Base-by-base conservation (phyloP, 192 early-diverging fungal genomes). In the Linnemannia schmuckeri region DNA sequence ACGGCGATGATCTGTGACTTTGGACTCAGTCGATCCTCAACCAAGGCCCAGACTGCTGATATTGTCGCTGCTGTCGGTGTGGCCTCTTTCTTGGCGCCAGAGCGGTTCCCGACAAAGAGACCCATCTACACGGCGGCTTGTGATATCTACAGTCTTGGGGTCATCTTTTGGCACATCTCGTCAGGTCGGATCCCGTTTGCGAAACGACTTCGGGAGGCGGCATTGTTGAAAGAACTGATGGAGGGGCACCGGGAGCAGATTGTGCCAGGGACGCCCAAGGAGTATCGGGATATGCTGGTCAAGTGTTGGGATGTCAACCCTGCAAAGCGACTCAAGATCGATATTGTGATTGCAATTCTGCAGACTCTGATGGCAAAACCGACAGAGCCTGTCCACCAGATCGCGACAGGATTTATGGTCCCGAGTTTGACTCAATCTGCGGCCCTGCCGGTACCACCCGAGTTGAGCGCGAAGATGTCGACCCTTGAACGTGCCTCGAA, bases 151-250 rank as follows among this genome's bases (percentile, higher is more conserved):
- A 89, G 88, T 87, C 81, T 90, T 0, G 89, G 81, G 2, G 83
- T 89, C 46, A 87, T 90, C 17, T 87, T 90, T 80, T 90, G 89
- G 89, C 88, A 90, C 69, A 82, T 90, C 6, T 88, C 89, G 9
- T 88, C 88, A 1, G 89, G 89, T 22, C 76, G 78, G 17, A 86
- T 88, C 41, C 89, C 89, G 8, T 89, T 89, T 70, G 75, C 70
- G n/a, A 78, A 82, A 17, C 75, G 89, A 27, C 77, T 87, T 15
- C 75, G 80, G 37, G 89, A 88, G 37, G 82, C 86, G 27, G 38
- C 75, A 4, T 76, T 89, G 17, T 52, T 87, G 42, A 71, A 77
- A 24, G 81, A 89, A 38, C 75, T 89, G 27, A 80, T 87, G 82
- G 55, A 80, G 7, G 88, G 89, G 49, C 78, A 49, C 18, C 74